These are phyloP conservation scores for Endocalyx cinctus DNA, from an alignment of 2,329 filamentous ascomycete genomes.

Conservation along the genomic window DNA sequence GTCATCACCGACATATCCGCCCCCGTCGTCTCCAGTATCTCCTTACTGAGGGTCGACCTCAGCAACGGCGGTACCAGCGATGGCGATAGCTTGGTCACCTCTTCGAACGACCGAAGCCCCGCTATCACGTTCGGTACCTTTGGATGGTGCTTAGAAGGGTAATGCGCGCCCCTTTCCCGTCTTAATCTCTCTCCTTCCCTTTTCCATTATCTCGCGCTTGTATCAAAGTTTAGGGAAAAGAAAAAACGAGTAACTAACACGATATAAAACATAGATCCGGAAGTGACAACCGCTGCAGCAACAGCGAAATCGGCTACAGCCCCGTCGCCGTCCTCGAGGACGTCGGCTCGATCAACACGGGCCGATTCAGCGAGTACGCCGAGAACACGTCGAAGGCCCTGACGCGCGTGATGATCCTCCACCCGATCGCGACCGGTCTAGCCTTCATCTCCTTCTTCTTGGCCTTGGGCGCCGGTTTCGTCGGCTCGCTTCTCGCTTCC, in stretches of 20 bases:
- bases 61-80: conserved; percentile 1
- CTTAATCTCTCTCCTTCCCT: conserved; percentile 1
- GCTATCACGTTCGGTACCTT: conserved; percentile 39
- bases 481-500: conserved; percentile 36
- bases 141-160: conserved; percentile 33
- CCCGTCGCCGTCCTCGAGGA: conserved; percentile 16
- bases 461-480: conserved; percentile 36
- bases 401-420: conserved; percentile 42
- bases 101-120: conserved; percentile 13
- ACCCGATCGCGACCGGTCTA: conserved; percentile 23
- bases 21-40: conserved; percentile 38
- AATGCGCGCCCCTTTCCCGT: conserved; percentile 1
- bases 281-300: conserved; percentile 18
- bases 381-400: conserved; percentile 33
- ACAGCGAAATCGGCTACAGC: conserved; percentile 22
- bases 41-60: conserved; percentile 35
- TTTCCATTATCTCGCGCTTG: not conserved
- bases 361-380: conserved; percentile 30
- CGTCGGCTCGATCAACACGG: conserved; percentile 13
- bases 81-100: conserved; percentile 6
- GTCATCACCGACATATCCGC: conserved; percentile 43
- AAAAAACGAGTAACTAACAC: conserved; percentile 2
- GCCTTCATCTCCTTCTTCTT: conserved; percentile 43
- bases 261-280: conserved; percentile 8
- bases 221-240: too few relatives aligned